Conservation (phyloP, 176 grass and related monocot species). For the Typha latifolia region DNA sequence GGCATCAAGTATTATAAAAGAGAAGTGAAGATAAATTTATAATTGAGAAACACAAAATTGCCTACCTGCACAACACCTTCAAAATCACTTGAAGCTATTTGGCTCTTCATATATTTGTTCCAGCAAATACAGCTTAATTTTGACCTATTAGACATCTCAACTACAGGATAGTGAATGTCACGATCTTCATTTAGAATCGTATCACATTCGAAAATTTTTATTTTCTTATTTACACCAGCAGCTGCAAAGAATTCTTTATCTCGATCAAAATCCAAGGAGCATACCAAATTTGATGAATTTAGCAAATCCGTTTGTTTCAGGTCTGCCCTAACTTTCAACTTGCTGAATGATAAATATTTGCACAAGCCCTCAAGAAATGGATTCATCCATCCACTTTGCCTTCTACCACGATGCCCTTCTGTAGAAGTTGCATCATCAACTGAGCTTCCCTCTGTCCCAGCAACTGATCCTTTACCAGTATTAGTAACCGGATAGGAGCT, state of each 20-base stretch:
- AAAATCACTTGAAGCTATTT: constrained; percentile 97
- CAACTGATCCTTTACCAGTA: constrained; percentile 38
- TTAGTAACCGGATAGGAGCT: constrained; percentile 21
- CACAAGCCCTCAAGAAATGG: constrained; percentile 86
- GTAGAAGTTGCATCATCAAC: constrained; percentile 60
- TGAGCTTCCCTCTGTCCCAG: constrained; percentile 57
- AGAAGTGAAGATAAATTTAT: background rate
- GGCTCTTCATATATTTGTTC: constrained; percentile 94
- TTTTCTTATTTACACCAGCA: constrained; percentile 99
- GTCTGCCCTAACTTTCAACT: constrained; percentile 75
- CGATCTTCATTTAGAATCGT: constrained; percentile 84
- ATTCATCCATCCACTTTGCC: constrained; percentile 65
- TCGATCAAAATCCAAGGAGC: constrained; percentile 88
- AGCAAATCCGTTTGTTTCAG: constrained; percentile 84
- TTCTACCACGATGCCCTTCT: constrained; percentile 42
- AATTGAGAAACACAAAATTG: constrained; percentile 3
- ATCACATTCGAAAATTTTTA: constrained; percentile 96
- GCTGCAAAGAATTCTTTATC: constrained; percentile 95
- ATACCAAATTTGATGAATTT: constrained; percentile 94
- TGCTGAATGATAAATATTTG: constrained; percentile 84
- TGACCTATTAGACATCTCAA: constrained; percentile 91
- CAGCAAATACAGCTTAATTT: constrained; percentile 95
- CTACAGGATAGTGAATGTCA: constrained; percentile 95
- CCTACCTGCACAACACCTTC: constrained; percentile 92
- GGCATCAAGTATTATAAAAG: background rate